These are phyloP conservation scores for Saksenaea vasiformis DNA, from an alignment of 371 early-diverging fungal species.

Conservation along the genomic window DNA sequence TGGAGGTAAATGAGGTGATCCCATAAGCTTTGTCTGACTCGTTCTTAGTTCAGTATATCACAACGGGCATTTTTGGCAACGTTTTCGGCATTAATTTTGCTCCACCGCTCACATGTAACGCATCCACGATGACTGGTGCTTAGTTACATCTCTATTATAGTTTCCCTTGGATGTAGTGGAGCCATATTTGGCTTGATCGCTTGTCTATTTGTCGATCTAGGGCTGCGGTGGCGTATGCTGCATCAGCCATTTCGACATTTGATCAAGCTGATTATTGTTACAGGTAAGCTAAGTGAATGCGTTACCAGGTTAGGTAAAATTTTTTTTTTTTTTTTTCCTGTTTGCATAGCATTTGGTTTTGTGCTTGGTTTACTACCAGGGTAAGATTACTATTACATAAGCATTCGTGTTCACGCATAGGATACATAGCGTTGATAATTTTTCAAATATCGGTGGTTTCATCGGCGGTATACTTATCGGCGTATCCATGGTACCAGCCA, in stretches of 20 bases:
- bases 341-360: slow-evolving; percentile 45
- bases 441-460: slow-evolving; percentile 70
- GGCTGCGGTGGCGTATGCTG: slow-evolving; percentile 68
- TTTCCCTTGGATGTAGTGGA: slow-evolving; percentile 73
- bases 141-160: slow-evolving; percentile 11
- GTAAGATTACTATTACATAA: slow-evolving; percentile 63
- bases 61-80: slow-evolving; percentile 55
- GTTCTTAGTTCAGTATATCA: slow-evolving; percentile 50
- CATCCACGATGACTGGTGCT: neutral
- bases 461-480: slow-evolving; percentile 50
- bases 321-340: neutral
- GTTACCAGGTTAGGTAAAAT: neutral
- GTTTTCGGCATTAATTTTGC: slow-evolving; percentile 54
- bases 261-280: slow-evolving; percentile 36
- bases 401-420: slow-evolving; percentile 9
- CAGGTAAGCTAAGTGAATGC: slow-evolving; percentile 4
- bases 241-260: slow-evolving; percentile 63
- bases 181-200: slow-evolving; percentile 72
- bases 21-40: neutral
- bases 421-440: slow-evolving; percentile 46
- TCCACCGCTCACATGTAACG: slow-evolving; percentile 52
- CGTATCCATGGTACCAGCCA: slow-evolving; percentile 41
- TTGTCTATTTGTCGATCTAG: slow-evolving; percentile 66
- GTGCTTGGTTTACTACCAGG: slow-evolving; percentile 70
- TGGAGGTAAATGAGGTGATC: slow-evolving; percentile 33